Base-by-base conservation (phyloP, 768 basidiomycete genomes). In the Termitomyces sp. region DNA sequence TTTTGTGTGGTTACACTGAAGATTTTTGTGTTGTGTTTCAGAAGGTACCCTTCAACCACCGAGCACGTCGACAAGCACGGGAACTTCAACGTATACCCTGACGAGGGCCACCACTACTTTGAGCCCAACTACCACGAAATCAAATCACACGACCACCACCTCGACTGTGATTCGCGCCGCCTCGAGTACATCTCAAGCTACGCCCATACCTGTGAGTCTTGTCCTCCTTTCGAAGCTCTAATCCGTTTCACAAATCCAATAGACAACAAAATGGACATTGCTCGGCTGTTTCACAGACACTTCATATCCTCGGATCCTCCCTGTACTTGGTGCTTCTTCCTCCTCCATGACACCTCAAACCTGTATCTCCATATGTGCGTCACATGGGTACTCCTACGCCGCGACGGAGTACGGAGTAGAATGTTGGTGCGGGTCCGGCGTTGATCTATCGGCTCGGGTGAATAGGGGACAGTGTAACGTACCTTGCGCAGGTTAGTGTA, bases 261-360 rank as follows among this genome's bases (percentile, higher is more conserved):
- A 26, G 50, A 43, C 38, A 30, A 47, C 55, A 26, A 42, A 23
- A 12, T 72, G 73, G 73, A 63, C 63, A 0, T 67, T 61, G 30
- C 62, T 64, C 3, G 73, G 74, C 23, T 75, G 74, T 52, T 73
- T 66, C 50, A 56, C 60, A 4, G 74, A 75, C 46, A 59, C 63
- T 3, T 54, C 58, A 5, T 1, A 30, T n/a, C 56, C 60, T 26
- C 68, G 72, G 4, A 64, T 74, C 48, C 67, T 75, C 10, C 68
- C 68, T 33, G 63, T 63, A 15, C 63, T 62, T 1, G 50, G 50
- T 19, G 55, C 42, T 14, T 53, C 60, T 19, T 61, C 62, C 26
- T 38, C 56, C 6, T 64, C 62, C 10, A 71, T 73, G 69, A 73
- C 73, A 9, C 64, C 64, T 0, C 66, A 69, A 15, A 62, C 37